Evolutionary conservation across 2,329 filamentous ascomycete species (phyloP).

Genomic region (Chrysoporthe austroafricana): DNA sequence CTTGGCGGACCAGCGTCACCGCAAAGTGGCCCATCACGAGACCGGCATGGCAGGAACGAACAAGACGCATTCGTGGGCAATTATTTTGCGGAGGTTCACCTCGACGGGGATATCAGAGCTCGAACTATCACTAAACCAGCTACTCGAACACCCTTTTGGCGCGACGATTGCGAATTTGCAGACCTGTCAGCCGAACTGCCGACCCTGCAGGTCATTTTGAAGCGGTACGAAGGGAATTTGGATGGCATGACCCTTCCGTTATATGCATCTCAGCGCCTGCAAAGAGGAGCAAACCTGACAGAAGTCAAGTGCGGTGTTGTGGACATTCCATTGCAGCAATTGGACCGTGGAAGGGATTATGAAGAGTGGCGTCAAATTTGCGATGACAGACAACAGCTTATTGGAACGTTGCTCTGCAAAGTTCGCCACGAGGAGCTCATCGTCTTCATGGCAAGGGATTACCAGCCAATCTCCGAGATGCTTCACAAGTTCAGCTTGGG

Average conservation of each 20-base stretch:
- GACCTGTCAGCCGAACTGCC: conserved; percentile 73
- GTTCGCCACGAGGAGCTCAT: conserved; percentile 86
- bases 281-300: conserved; percentile 47
- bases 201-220: conserved; percentile 72
- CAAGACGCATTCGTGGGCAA: conserved; percentile 62
- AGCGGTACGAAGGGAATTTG: conserved; percentile 60
- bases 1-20: conserved; percentile 46
- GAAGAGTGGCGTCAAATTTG: conserved; percentile 88
- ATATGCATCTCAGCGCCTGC: conserved; percentile 47
- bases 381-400: conserved; percentile 73
- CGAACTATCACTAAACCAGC: conserved; percentile 73
- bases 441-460: conserved; percentile 84
- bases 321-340: conserved; percentile 79
- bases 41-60: conserved; percentile 41
- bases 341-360: conserved; percentile 75
- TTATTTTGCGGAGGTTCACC: conserved; percentile 77
- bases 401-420: conserved; percentile 85
- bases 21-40: conserved; percentile 36
- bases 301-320: conserved; percentile 70
- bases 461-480: conserved; percentile 78
- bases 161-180: conserved; percentile 77
- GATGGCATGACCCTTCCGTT: conserved; percentile 52
- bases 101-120: conserved; percentile 79
- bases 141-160: conserved; percentile 79
- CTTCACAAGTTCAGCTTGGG: conserved; percentile 84